phyloP scores from a whole-genome alignment of 2,329 filamentous ascomycete genomes.

The Microdochium bolleyi region DNA sequence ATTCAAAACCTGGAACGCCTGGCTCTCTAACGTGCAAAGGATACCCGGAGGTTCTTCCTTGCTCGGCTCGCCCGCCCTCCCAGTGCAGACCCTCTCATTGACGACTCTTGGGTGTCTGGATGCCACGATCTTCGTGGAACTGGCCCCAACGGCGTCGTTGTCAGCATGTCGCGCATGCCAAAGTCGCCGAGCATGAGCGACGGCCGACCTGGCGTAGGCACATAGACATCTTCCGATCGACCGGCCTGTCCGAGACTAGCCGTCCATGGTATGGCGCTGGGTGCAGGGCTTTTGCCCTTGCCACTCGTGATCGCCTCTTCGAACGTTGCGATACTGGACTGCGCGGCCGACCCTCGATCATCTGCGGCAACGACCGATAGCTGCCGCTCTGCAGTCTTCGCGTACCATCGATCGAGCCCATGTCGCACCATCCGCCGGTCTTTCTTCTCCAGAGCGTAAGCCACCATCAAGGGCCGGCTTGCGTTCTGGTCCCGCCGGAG shows the following conservation, averaged over 20 bases:
- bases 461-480: conserved; percentile 18
- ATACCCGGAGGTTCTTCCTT: conserved; percentile 19
- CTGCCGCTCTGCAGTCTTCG: conserved; percentile 16
- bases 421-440: conserved; percentile 16
- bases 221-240: conserved; percentile 11
- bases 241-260: conserved; percentile 5
- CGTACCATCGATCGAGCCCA: conserved; percentile 19
- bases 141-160: conserved; percentile 22
- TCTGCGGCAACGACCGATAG: conserved; percentile 15
- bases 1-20: not conserved
- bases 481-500: conserved; percentile 17
- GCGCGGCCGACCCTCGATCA: conserved; percentile 13
- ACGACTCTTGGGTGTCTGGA: conserved; percentile 12
- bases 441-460: conserved; percentile 19
- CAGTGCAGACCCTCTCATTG: conserved; percentile 14
- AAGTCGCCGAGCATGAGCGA: conserved; percentile 16
- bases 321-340: conserved; percentile 7
- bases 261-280: not conserved
- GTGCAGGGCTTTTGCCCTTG: not conserved
- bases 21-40: conserved; percentile 5
- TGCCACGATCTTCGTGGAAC: conserved; percentile 14
- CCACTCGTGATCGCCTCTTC: conserved; percentile 9
- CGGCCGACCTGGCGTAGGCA: conserved; percentile 21
- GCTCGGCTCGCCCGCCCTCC: conserved; percentile 11
- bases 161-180: conserved; percentile 10